These are phyloP conservation scores for Debaryomyces nepalensis DNA, from an alignment of 1,139 yeast species.

Conservation along the genomic window DNA sequence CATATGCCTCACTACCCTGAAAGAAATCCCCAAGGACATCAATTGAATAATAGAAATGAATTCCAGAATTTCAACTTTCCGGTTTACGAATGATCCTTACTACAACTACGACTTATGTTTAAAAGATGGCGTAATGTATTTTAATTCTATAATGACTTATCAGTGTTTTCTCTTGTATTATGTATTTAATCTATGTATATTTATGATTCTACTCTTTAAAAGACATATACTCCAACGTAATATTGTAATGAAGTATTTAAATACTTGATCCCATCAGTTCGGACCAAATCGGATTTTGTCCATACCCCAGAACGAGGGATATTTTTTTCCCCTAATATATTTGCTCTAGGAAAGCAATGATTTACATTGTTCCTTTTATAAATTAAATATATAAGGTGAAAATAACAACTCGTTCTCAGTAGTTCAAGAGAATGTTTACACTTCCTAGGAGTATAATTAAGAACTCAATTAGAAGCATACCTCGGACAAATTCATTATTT, in stretches of 20 bases:
- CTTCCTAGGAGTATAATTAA: constrained; percentile 13
- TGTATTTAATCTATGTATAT: constrained; percentile 6
- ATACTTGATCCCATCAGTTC: neutral
- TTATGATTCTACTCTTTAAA: constrained; percentile 1
- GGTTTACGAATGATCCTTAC: constrained; percentile 13
- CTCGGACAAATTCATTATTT: constrained; percentile 5
- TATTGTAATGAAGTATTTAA: constrained; percentile 1
- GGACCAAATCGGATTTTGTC: constrained; percentile 7
- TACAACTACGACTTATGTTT: neutral
- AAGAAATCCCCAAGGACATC: constrained; percentile 5
- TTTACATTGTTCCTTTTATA: constrained; percentile 8
- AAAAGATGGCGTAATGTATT: neutral
- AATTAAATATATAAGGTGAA: constrained; percentile 4
- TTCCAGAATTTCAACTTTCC: constrained; percentile 17
- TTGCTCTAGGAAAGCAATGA: constrained; percentile 11
- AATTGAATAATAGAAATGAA: constrained; percentile 7
- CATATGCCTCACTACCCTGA: constrained; percentile 9
- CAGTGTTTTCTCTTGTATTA: constrained; percentile 5
- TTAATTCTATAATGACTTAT: constrained; percentile 1
- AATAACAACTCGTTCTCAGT: neutral
- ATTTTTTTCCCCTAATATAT: constrained; percentile 4
- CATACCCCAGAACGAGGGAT: constrained; percentile 12
- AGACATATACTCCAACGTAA: neutral
- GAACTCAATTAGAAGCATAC: constrained; percentile 9
- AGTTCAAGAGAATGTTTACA: constrained; percentile 13